Evolutionary conservation across 495 filamentous ascomycete species (phyloP).

Genomic region (Cercophora samala): DNA sequence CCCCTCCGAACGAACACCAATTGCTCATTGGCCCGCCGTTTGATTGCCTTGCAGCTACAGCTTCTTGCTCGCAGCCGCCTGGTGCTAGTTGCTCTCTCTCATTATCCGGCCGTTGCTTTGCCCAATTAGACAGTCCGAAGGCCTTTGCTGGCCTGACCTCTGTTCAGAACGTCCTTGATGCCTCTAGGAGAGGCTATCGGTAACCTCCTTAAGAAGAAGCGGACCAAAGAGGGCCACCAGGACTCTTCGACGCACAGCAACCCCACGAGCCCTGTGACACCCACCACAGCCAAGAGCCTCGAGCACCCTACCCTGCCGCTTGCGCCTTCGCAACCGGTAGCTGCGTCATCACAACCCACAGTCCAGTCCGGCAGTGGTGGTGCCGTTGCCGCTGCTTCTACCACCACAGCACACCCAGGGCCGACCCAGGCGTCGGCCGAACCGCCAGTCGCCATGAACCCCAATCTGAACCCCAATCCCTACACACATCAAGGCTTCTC

Average conservation of each 20-base stretch:
- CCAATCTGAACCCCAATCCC: not conserved
- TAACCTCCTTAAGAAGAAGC: constrained; percentile 89
- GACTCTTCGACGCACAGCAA: constrained; percentile 56
- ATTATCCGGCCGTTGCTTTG: constrained; percentile 16
- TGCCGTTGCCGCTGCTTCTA: constrained; percentile 10
- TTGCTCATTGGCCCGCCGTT: constrained; percentile 30
- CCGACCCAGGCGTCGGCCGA: constrained; percentile 37
- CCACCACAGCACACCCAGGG: constrained; percentile 26
- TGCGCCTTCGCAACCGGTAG: constrained; percentile 16
- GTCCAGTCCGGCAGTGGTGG: constrained; percentile 12
- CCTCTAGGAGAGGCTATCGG: constrained; percentile 57
- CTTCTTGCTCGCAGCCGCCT: constrained; percentile 14
- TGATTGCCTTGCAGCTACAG: constrained; percentile 28
- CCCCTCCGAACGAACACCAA: constrained; percentile 17
- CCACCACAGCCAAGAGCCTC: constrained; percentile 46
- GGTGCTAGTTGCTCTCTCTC: constrained; percentile 7
- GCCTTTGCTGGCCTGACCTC: constrained; percentile 24
- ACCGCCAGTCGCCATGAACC: constrained; percentile 34
- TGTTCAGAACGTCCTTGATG: constrained; percentile 48
- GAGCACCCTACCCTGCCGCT: constrained; percentile 33
- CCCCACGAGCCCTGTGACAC: constrained; percentile 59
- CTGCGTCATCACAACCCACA: constrained; percentile 22
- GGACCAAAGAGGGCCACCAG: constrained; percentile 73
- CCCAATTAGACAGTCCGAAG: constrained; percentile 25
- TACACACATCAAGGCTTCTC: not conserved